A percentile compares a stretch with the other conserved stretches of the same genome.
These are phyloP conservation scores for Pisolithus thermaeus DNA, from an alignment of 1,284 basidiomycete genomes.

Conservation along the genomic window DNA sequence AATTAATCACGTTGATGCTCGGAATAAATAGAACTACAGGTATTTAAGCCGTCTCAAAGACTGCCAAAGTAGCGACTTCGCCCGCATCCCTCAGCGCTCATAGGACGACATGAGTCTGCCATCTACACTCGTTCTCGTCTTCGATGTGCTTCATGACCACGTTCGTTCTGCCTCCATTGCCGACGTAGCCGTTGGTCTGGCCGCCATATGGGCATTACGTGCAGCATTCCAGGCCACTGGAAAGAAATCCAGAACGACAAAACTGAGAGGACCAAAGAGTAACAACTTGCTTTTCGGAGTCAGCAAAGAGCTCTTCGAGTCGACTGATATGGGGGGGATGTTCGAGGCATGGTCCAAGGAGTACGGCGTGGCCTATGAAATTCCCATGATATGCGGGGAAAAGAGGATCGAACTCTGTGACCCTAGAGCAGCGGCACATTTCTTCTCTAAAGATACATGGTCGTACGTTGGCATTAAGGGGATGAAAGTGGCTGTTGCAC, in stretches of 20 bases:
- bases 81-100: too few species aligned
- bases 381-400: slow-evolving; percentile 38
- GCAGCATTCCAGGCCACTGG: slow-evolving; percentile 6
- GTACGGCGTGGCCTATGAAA: slow-evolving; percentile 43
- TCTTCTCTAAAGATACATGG: slow-evolving; percentile 45
- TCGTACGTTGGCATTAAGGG: slow-evolving; percentile 11
- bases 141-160: too few species aligned
- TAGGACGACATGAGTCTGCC: too few species aligned
- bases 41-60: too few species aligned
- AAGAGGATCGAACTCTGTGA: slow-evolving; percentile 43
- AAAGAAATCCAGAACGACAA: slow-evolving; percentile 19
- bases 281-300: slow-evolving; percentile 26
- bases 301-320: slow-evolving; percentile 6
- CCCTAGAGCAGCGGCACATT: slow-evolving; percentile 48
- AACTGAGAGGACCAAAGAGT: slow-evolving; percentile 27
- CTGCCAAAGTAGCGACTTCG: too few species aligned
- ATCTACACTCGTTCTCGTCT: too few species aligned
- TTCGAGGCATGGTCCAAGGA: too few species aligned
- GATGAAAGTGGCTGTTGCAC: slow-evolving; percentile 5
- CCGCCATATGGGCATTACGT: neutral
- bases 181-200: too few species aligned
- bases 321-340: too few species aligned
- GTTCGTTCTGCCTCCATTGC: too few species aligned
- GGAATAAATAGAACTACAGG: too few species aligned
- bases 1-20: too few species aligned